Conservation (phyloP, 1,284 basidiomycete species). For the Spongiforma sp. region DNA sequence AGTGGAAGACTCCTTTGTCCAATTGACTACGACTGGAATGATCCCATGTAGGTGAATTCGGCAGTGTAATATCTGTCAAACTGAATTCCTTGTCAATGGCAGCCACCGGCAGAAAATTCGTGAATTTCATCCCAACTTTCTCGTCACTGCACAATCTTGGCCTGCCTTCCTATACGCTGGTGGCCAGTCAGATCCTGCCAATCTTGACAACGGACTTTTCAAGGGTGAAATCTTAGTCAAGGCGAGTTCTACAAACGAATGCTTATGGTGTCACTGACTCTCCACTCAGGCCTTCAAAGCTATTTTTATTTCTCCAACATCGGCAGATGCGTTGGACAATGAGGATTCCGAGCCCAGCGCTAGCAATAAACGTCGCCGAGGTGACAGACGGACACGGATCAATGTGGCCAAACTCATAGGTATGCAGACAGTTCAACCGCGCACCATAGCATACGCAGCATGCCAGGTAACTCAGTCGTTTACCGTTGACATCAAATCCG, state of each 20-base stretch:
- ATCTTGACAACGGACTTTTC: not conserved
- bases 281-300: constrained; percentile 2
- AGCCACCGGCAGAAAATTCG: not conserved
- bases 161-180: not conserved
- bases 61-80: not conserved
- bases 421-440: not conserved
- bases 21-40: not conserved
- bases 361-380: not conserved
- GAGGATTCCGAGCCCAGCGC: not conserved
- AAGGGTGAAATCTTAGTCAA: not conserved
- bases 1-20: not conserved
- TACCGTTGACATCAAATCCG: not conserved
- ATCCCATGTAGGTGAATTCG: not conserved
- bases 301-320: constrained; percentile 3
- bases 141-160: not conserved
- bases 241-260: not conserved
- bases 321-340: not conserved
- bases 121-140: not conserved
- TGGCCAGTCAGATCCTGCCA: not conserved
- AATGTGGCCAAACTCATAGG: not conserved
- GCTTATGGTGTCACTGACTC: not conserved
- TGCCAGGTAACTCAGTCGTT: not conserved
- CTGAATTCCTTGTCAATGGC: not conserved
- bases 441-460: constrained; percentile 6
- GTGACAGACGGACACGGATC: not conserved